Conservation (phyloP, 257 asterid species). For the Petunia axillaris region DNA sequence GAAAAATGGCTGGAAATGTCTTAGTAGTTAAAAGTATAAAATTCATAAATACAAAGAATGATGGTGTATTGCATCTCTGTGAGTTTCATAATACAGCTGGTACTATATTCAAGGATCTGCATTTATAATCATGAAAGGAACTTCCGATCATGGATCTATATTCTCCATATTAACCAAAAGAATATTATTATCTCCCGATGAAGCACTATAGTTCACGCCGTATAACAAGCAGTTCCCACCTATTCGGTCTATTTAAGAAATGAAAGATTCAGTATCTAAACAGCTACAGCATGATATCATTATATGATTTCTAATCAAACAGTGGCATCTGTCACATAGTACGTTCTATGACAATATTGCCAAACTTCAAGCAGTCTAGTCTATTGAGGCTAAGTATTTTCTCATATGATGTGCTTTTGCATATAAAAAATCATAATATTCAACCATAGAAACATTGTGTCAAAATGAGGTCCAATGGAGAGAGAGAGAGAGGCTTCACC, state of each 20-base stretch:
- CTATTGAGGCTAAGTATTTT: not conserved
- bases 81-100: not conserved
- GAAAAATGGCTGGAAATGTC: constrained; percentile 3
- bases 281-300: not conserved
- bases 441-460: not conserved
- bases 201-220: not conserved
- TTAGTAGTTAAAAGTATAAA: not conserved
- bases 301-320: not conserved
- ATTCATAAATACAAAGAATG: not conserved
- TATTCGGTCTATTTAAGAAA: not conserved
- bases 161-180: not conserved
- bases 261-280: not conserved
- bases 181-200: not conserved
- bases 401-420: not conserved
- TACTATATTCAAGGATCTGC: constrained; percentile 2
- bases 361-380: not conserved
- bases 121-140: not conserved
- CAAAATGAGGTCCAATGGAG: not conserved
- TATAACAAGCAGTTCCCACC: not conserved
- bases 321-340: not conserved
- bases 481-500: constrained; percentile 48
- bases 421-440: not conserved
- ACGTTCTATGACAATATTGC: not conserved
- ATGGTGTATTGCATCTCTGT: not conserved
- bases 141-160: not conserved